A percentile compares a stretch with the other conserved stretches of the same genome.
Conservation (phyloP, 768 basidiomycete genomes). For the Phaeotremella skinneri region DNA sequence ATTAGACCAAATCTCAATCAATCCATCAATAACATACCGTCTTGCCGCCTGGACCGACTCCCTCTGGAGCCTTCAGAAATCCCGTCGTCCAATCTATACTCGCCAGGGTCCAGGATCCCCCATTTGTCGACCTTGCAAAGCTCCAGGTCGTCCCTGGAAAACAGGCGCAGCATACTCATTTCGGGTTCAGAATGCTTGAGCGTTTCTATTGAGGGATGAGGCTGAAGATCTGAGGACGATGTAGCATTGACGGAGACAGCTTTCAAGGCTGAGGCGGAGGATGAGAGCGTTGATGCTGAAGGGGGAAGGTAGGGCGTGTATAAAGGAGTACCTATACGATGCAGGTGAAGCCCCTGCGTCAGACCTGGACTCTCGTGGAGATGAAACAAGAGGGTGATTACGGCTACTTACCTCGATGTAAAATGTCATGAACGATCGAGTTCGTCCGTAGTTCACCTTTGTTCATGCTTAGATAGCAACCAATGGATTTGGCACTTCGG, state of each 20-base stretch:
- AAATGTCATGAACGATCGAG: conserved; percentile 31
- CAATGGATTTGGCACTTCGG: conserved; percentile 30
- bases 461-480: conserved; percentile 44
- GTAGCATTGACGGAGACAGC: not conserved
- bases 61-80: conserved; percentile 4
- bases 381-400: not conserved
- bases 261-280: not conserved
- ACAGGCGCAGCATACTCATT: conserved; percentile 44
- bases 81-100: conserved; percentile 22
- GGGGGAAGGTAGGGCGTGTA: conserved; percentile 40
- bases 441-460: conserved; percentile 39
- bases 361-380: not conserved
- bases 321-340: conserved; percentile 23
- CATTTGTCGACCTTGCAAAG: conserved; percentile 42
- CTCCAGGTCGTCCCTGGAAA: conserved; percentile 30
- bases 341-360: not conserved
- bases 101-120: conserved; percentile 43
- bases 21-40: conserved; percentile 23
- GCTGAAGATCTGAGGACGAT: not conserved
- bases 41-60: conserved; percentile 23
- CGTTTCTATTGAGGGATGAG: not conserved
- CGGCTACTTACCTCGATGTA: conserved; percentile 26
- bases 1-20: not conserved
- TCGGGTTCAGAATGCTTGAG: conserved; percentile 2
- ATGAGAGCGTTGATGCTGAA: not conserved